Conservation (phyloP, 352 stramenopile species). For the Globisporangium nagaii region DNA sequence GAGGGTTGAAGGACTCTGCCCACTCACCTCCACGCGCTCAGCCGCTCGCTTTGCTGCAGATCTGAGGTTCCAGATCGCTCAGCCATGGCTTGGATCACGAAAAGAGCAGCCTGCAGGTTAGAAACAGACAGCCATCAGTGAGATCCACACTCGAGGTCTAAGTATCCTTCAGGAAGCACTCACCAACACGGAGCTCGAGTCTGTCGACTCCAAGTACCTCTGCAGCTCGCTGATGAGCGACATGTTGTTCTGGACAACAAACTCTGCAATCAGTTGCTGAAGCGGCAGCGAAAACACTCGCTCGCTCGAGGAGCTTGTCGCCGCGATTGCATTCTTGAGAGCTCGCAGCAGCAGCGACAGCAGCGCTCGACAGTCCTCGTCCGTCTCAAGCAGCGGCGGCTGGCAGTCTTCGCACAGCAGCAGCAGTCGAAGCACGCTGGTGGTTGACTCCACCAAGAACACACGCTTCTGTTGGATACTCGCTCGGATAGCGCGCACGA, state of each 20-base stretch:
- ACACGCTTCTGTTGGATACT: not conserved
- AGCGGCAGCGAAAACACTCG: not conserved
- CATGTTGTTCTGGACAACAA: conserved; percentile 14
- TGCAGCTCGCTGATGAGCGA: not conserved
- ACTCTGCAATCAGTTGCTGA: conserved; percentile 29
- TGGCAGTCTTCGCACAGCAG: not conserved
- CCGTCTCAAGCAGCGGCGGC: conserved; percentile 2
- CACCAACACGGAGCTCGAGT: not conserved
- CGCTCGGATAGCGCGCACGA: not conserved
- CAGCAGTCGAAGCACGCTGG: not conserved
- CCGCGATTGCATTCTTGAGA: not conserved
- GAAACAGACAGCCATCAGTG: not conserved
- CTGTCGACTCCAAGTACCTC: not conserved
- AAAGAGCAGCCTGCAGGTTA: not conserved
- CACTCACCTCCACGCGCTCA: conserved; percentile 6
- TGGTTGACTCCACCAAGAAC: not conserved
- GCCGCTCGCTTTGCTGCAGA: not conserved
- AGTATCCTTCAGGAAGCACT: too few species aligned
- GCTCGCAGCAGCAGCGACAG: conserved; percentile 22
- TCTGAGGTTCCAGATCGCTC: not conserved
- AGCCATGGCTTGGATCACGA: not conserved
- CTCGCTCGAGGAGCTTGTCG: not conserved
- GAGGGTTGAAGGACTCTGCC: too few species aligned
- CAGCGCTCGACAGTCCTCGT: conserved; percentile 9
- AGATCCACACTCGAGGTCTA: too few species aligned